Conservation (phyloP, 2,329 filamentous ascomycete species). For the Talaromyces atroroseus region DNA sequence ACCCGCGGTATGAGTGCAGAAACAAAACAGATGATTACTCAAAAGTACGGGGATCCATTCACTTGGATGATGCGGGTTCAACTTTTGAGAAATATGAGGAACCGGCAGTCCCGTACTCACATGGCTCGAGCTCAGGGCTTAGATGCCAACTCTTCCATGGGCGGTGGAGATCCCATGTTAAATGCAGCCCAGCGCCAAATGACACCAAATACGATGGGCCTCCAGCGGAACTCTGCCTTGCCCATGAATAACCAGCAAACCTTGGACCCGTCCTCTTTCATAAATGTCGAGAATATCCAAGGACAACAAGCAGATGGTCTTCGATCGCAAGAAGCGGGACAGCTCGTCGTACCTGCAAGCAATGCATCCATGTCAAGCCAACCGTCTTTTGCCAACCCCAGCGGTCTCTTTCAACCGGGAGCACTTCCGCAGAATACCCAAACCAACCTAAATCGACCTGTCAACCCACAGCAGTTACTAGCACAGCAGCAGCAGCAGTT, state of each 20-base stretch:
- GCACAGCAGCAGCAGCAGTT: conserved; percentile 40
- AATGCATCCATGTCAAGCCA: conserved; percentile 47
- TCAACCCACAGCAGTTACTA: conserved; percentile 38
- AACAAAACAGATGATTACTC: conserved; percentile 41
- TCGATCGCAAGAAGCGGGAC: conserved; percentile 56
- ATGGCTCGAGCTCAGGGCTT: conserved; percentile 21
- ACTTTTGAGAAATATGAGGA: conserved; percentile 39
- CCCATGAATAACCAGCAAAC: conserved; percentile 27
- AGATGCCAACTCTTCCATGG: conserved; percentile 24
- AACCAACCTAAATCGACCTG: conserved; percentile 30
- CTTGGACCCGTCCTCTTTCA: conserved; percentile 33
- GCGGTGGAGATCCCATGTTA: conserved; percentile 33
- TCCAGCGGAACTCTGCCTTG: conserved; percentile 34
- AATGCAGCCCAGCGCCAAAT: conserved; percentile 37
- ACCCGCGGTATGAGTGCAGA: conserved; percentile 40
- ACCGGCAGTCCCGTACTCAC: conserved; percentile 27
- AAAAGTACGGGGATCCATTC: conserved; percentile 46
- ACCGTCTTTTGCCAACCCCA: conserved; percentile 33
- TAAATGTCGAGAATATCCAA: conserved; percentile 51
- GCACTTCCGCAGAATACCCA: conserved; percentile 35
- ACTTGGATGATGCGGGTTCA: conserved; percentile 48
- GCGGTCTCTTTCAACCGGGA: conserved; percentile 35
- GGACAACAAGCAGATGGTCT: conserved; percentile 59
- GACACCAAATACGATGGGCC: conserved; percentile 38
- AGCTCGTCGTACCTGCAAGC: conserved; percentile 60